These are phyloP conservation scores for Arthrobotrys iridis DNA, from an alignment of 2,329 filamentous ascomycete species.

Conservation along the genomic window DNA sequence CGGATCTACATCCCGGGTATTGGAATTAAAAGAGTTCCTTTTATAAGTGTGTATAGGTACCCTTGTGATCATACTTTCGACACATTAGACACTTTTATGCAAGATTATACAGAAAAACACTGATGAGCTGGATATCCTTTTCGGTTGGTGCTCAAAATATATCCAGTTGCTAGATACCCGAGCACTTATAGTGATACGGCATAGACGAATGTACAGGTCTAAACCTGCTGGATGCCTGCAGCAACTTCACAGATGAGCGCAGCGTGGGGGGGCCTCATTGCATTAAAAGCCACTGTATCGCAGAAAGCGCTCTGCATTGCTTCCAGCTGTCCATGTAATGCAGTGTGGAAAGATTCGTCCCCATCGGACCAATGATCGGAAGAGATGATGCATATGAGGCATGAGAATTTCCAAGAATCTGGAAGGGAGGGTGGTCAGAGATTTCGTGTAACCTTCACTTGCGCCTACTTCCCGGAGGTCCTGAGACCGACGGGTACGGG, in stretches of 20 bases:
- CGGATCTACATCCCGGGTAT: no score
- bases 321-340: not conserved
- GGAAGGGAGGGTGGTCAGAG: conserved; percentile 10
- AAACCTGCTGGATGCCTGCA: not conserved
- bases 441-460: conserved; percentile 11
- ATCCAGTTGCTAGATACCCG: not conserved
- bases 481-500: conserved; percentile 9
- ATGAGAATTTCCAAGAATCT: not conserved
- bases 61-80: conserved; percentile 2
- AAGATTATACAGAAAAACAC: conserved; percentile 8
- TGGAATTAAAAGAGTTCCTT: no score
- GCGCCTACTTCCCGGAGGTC: conserved; percentile 10
- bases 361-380: conserved; percentile 6
- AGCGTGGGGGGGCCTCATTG: conserved; percentile 9
- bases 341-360: not conserved
- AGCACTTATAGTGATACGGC: conserved; percentile 1
- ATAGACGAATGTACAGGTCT: conserved; percentile 12
- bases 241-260: not conserved
- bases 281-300: conserved; percentile 17
- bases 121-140: conserved; percentile 3
- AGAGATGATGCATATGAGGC: conserved; percentile 2
- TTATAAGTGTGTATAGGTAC: not conserved
- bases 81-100: not conserved
- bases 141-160: not conserved
- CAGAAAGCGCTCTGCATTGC: not conserved